Conservation (phyloP, 1,284 basidiomycete species). For the Rugosomyces carneus region DNA sequence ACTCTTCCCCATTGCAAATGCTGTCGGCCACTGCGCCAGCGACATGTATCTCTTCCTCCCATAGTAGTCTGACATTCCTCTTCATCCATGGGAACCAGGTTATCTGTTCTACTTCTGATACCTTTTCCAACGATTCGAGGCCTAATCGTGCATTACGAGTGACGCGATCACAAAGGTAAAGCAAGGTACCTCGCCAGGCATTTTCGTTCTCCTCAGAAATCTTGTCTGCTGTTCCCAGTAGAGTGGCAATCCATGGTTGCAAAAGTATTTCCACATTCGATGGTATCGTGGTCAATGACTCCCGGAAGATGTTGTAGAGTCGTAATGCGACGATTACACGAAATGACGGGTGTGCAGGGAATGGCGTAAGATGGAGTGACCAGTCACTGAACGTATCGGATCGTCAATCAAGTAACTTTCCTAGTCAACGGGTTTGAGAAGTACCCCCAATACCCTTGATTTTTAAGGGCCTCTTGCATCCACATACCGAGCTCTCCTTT, state of each 20-base stretch:
- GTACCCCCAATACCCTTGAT: conserved; percentile 75
- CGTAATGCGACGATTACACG: conserved; percentile 68
- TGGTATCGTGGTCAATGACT: conserved; percentile 16
- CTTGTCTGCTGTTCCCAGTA: conserved; percentile 37
- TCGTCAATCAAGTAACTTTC: conserved; percentile 9
- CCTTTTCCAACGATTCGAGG: conserved; percentile 13
- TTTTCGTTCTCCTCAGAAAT: conserved; percentile 36
- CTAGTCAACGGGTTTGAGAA: neutral
- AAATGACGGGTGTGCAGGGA: conserved; percentile 69
- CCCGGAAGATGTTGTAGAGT: conserved; percentile 42
- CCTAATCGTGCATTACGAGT: conserved; percentile 20
- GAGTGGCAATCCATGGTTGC: conserved; percentile 49
- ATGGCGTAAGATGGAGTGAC: conserved; percentile 57
- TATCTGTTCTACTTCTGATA: neutral
- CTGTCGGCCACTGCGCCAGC: conserved; percentile 41
- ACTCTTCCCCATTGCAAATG: conserved; percentile 32
- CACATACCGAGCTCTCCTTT: conserved; percentile 32
- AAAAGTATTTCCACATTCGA: conserved; percentile 28
- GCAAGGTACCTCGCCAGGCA: conserved; percentile 31
- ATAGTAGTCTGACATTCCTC: conserved; percentile 35
- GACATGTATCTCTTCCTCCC: conserved; percentile 48
- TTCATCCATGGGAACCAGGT: conserved; percentile 25
- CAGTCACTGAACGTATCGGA: conserved; percentile 50
- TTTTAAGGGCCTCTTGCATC: conserved; percentile 47
- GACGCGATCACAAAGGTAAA: conserved; percentile 27